phyloP scores from a whole-genome alignment of 1,284 basidiomycete genomes.

The Sporisorium graminicola region DNA sequence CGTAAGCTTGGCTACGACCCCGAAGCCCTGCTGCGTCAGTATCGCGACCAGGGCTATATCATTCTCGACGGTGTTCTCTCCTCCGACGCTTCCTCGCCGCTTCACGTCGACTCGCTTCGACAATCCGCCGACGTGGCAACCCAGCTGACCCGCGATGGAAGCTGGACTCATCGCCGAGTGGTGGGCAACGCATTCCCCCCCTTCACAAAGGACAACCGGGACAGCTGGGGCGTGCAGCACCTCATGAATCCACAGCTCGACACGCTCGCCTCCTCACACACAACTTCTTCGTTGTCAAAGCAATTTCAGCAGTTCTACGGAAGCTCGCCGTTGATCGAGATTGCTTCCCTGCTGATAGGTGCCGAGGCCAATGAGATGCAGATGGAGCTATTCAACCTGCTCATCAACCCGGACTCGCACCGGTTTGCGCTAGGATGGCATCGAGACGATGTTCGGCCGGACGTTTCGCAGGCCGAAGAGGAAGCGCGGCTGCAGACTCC shows the following conservation, averaged over 20 bases:
- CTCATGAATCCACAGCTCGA: conserved; percentile 74
- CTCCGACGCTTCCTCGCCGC: conserved; percentile 9
- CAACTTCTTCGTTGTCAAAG: background rate
- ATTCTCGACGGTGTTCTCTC: conserved; percentile 77
- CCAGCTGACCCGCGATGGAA: conserved; percentile 75
- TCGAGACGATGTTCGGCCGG: conserved; percentile 80
- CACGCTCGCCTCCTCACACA: conserved; percentile 53
- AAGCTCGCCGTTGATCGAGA: conserved; percentile 43
- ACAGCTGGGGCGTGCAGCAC: conserved; percentile 77
- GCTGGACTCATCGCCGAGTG: conserved; percentile 78
- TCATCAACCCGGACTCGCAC: conserved; percentile 79
- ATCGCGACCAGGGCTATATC: conserved; percentile 80
- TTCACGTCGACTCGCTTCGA: conserved; percentile 30
- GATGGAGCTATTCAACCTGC: conserved; percentile 81
- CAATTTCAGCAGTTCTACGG: conserved; percentile 51
- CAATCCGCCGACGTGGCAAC: conserved; percentile 71
- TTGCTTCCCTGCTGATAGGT: conserved; percentile 46
- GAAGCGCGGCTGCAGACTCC: conserved; percentile 75
- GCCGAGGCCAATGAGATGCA: conserved; percentile 31
- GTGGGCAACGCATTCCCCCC: conserved; percentile 87
- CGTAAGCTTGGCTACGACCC: conserved; percentile 33
- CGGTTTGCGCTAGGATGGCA: conserved; percentile 85
- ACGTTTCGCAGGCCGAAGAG: conserved; percentile 78
- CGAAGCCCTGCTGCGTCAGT: conserved; percentile 66
- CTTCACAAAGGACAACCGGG: conserved; percentile 75